Base-by-base conservation (phyloP, 2,329 filamentous ascomycete genomes). In the Aspergillus floridensis region DNA sequence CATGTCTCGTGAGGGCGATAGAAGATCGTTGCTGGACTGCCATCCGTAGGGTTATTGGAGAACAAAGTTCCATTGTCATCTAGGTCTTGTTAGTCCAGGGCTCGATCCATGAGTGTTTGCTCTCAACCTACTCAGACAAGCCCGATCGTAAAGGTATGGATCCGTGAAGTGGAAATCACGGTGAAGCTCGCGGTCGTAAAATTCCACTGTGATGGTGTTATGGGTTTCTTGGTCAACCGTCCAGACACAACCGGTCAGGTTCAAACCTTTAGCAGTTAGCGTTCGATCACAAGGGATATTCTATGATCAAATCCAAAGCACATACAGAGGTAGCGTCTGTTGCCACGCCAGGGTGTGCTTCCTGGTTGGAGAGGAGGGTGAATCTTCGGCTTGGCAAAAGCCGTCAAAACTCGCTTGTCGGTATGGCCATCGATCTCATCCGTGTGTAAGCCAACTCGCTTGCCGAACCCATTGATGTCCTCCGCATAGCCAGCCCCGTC, bases 161-260 rank as follows among this genome's bases (percentile, higher is more conserved):
- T 99, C 95, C 12, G 93, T 98, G 74, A 99, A 98, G 78, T 98
- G 95, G 69, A 97, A 97, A 74, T 98, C 92, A 51, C 93, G 86
- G 73, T 96, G 90, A 60, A 90, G 88, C 66, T 96, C 92, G 59
- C 92, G 89, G 74, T 99, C 96, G 73, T 98, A 97, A 74, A 99
- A 99, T 70, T 98, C 95, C 2, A 98, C 93, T 0, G 93, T 97
- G 11, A 99, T 88, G 1, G 95, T 99, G 72, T 98, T 87, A 68
- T 93, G 89, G 0, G 89, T 90, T 70, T 97, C 93, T 75, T 99
- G 95, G 67, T 96, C 91, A 19, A 99, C 91, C 0, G 93, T 98
- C 92, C 95, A 99, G 8, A 97, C 91, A 70, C 96, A 95, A 0
- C 96, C 95, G 56, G 93, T 91, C 60, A 99, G 80, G 72, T 98